Evolutionary conservation across 1,284 basidiomycete genomes (phyloP).

Genomic region (Psilocybe mexicana): DNA sequence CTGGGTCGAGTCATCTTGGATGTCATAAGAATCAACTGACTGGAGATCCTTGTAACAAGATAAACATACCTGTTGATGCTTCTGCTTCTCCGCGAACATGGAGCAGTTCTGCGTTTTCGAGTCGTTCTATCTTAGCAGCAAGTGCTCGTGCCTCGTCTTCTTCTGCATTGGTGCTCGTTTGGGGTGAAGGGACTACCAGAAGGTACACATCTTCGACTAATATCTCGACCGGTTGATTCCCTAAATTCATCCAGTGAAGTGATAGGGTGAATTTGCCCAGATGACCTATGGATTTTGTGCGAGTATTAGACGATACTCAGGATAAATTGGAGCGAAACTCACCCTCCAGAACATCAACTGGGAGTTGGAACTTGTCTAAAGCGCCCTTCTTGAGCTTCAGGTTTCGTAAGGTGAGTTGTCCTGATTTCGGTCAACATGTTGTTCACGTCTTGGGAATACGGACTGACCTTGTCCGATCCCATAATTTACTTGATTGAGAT

Average conservation of each 20-base stretch:
- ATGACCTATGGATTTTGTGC: slow-evolving; percentile 56
- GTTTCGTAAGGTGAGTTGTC: slow-evolving; percentile 81
- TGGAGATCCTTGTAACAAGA: background rate
- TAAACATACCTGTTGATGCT: slow-evolving; percentile 42
- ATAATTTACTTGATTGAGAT: slow-evolving; percentile 93
- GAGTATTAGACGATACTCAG: slow-evolving; percentile 1
- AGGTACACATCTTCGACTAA: slow-evolving; percentile 95
- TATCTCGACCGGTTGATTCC: slow-evolving; percentile 91
- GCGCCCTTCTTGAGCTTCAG: slow-evolving; percentile 92
- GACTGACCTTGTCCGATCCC: slow-evolving; percentile 85
- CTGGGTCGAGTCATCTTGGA: slow-evolving; percentile 66
- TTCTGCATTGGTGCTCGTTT: slow-evolving; percentile 72
- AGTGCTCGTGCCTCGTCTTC: slow-evolving; percentile 87
- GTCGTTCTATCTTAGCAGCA: slow-evolving; percentile 85
- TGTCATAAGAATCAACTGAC: background rate
- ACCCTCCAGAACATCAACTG: slow-evolving; percentile 96
- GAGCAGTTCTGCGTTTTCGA: slow-evolving; percentile 88
- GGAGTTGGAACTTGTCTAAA: slow-evolving; percentile 94
- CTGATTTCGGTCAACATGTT: slow-evolving; percentile 38
- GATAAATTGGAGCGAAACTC: slow-evolving; percentile 11
- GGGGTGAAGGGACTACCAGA: slow-evolving; percentile 84
- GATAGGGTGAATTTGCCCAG: slow-evolving; percentile 91
- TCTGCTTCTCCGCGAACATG: slow-evolving; percentile 71
- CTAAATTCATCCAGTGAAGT: slow-evolving; percentile 95
- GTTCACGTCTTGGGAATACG: background rate